A percentile compares a stretch with the other conserved stretches of the same genome.
phyloP scores from a whole-genome alignment of 768 basidiomycete genomes.

The Pleurotus cornucopiae region DNA sequence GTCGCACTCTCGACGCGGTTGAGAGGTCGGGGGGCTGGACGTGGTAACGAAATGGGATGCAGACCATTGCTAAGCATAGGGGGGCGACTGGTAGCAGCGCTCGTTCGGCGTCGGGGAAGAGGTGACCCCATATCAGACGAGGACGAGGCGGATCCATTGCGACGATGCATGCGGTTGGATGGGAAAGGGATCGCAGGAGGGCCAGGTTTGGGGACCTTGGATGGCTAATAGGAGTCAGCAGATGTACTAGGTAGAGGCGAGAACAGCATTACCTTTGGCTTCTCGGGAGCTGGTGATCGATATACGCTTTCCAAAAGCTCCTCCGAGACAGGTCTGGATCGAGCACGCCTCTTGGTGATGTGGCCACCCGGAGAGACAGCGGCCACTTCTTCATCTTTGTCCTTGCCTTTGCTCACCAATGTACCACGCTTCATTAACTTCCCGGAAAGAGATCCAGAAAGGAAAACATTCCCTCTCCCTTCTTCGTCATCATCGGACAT shows the following conservation, averaged over 20 bases:
- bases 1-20: constrained; percentile 57
- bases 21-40: constrained; percentile 32
- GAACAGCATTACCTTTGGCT: constrained; percentile 26
- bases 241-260: constrained; percentile 4
- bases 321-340: constrained; percentile 65
- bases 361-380: constrained; percentile 76
- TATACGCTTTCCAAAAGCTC: constrained; percentile 54
- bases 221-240: not conserved
- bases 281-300: constrained; percentile 37
- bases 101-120: constrained; percentile 48
- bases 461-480: constrained; percentile 26
- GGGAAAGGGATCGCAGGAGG: constrained; percentile 2
- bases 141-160: constrained; percentile 33
- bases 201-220: not conserved
- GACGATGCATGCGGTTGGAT: constrained; percentile 28
- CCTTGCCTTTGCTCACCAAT: constrained; percentile 30
- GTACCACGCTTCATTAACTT: constrained; percentile 16
- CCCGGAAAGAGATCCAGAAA: constrained; percentile 18
- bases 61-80: constrained; percentile 13
- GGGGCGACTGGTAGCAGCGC: constrained; percentile 28
- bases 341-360: constrained; percentile 69
- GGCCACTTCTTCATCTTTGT: constrained; percentile 57
- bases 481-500: constrained; percentile 34
- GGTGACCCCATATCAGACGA: constrained; percentile 52
- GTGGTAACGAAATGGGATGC: constrained; percentile 15